Conservation (phyloP, 495 filamentous ascomycete genomes). For the Penicillium paradoxum region DNA sequence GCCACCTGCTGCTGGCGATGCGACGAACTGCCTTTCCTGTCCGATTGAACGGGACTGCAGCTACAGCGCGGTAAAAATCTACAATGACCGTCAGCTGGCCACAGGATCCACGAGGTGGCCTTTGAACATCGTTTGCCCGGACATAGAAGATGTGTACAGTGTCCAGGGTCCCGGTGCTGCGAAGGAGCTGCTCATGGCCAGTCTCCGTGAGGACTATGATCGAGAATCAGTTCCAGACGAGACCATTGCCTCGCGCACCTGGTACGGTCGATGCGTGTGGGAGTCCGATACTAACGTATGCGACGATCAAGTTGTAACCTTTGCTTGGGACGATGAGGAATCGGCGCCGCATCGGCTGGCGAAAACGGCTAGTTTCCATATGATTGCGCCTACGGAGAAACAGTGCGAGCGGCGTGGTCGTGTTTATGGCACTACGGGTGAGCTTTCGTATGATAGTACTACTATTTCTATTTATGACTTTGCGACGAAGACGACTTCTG, state of each 20-base stretch:
- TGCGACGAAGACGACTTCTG: conserved; percentile 18
- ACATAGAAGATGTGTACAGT: conserved; percentile 66
- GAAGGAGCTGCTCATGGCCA: conserved; percentile 24
- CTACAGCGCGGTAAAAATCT: conserved; percentile 80
- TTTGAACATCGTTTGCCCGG: conserved; percentile 77
- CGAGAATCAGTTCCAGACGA: conserved; percentile 32
- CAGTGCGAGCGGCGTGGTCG: conserved; percentile 78
- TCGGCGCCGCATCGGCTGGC: conserved; percentile 47
- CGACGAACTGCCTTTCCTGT: conserved; percentile 88
- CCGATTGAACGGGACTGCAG: conserved; percentile 65
- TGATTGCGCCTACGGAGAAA: conserved; percentile 84
- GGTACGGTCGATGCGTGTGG: conserved; percentile 94
- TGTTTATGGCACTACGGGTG: conserved; percentile 80
- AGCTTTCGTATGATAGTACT: conserved; percentile 66
- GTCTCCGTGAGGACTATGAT: conserved; percentile 66
- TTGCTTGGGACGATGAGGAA: conserved; percentile 63
- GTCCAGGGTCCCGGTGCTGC: conserved; percentile 19
- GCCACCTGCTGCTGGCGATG: conserved; percentile 61
- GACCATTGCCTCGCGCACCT: conserved; percentile 58
- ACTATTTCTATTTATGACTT: conserved; percentile 43
- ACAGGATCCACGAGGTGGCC: conserved; percentile 70
- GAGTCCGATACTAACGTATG: conserved; percentile 84
- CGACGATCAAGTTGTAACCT: conserved; percentile 84
- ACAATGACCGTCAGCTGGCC: conserved; percentile 55
- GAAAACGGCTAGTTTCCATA: conserved; percentile 87